Evolutionary conservation across 345 rosid genomes (phyloP).

Genomic region (Sonneratia caseolaris): DNA sequence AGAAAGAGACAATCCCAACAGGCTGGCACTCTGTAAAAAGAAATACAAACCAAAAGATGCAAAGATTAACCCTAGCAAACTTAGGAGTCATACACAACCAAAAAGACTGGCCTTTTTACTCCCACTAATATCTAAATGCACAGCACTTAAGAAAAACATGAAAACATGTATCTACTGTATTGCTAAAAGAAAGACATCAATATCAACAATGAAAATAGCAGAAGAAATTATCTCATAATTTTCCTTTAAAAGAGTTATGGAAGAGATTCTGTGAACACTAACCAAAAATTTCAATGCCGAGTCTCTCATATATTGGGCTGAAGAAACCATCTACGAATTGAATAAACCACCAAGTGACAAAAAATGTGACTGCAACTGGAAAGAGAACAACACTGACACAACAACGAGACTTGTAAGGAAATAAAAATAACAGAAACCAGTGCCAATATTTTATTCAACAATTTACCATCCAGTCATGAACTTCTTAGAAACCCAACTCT

Average conservation of each 20-base stretch:
- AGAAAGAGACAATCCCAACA: background rate
- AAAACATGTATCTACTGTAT: background rate
- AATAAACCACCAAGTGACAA: slow-evolving; percentile 79
- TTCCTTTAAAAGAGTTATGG: background rate
- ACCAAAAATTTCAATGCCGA: slow-evolving; percentile 77
- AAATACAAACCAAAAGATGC: background rate
- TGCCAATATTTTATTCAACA: slow-evolving; percentile 5
- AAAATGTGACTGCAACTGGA: slow-evolving; percentile 77
- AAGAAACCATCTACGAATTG: slow-evolving; percentile 82
- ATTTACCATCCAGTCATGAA: slow-evolving; percentile 87
- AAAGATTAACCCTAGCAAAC: background rate
- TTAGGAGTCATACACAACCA: background rate
- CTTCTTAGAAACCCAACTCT: slow-evolving; percentile 89
- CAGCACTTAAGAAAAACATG: background rate
- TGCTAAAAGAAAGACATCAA: background rate
- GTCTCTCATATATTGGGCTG: slow-evolving; percentile 66
- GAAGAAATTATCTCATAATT: background rate
- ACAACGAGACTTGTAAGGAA: slow-evolving; percentile 5
- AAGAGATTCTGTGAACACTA: slow-evolving; percentile 16
- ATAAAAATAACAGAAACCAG: background rate
- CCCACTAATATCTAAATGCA: background rate
- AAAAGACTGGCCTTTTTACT: background rate
- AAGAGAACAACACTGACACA: slow-evolving; percentile 71
- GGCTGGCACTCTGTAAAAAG: background rate
- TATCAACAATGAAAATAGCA: background rate